Conservation (phyloP, 306 rosid species). For the Quercus agrifolia region DNA sequence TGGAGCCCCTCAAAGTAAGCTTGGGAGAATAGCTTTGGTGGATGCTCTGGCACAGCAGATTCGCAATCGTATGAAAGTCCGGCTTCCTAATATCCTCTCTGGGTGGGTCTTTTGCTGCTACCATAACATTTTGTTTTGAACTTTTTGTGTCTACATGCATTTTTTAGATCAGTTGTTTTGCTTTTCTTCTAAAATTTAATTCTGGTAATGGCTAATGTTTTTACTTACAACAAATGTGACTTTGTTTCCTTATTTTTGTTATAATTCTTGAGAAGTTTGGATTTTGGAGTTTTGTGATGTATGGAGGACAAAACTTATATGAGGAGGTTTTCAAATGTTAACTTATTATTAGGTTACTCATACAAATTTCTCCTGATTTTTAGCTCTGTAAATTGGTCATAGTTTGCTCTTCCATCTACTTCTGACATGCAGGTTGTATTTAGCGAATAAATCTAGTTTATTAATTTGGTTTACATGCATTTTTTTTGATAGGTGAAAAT, state of each 20-base stretch:
- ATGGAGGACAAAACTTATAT: neutral
- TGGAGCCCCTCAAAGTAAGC: slow-evolving; percentile 94
- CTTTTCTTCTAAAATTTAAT: neutral
- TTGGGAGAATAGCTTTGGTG: slow-evolving; percentile 92
- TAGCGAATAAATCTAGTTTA: neutral
- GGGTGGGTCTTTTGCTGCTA: slow-evolving; percentile 53
- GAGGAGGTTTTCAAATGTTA: neutral
- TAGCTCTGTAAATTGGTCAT: neutral
- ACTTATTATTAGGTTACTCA: neutral
- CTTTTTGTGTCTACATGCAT: neutral
- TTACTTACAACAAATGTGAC: neutral
- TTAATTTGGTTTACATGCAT: neutral
- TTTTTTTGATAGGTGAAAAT: no score
- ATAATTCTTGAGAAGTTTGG: neutral
- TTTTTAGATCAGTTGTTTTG: neutral
- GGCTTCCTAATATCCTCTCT: slow-evolving; percentile 87
- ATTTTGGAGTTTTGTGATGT: neutral
- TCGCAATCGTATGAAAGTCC: slow-evolving; percentile 84
- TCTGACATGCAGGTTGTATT: neutral
- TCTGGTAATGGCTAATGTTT: neutral
- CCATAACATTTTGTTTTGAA: slow-evolving; percentile 2
- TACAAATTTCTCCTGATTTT: slow-evolving; percentile 4
- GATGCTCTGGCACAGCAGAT: slow-evolving; percentile 89
- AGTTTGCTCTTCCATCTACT: slow-evolving; percentile 1
- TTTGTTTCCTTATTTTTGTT: neutral